A percentile compares a stretch with the other conserved stretches of the same genome.
phyloP scores from a whole-genome alignment of 106 monocot genomes.

The Vanilla planifolia region DNA sequence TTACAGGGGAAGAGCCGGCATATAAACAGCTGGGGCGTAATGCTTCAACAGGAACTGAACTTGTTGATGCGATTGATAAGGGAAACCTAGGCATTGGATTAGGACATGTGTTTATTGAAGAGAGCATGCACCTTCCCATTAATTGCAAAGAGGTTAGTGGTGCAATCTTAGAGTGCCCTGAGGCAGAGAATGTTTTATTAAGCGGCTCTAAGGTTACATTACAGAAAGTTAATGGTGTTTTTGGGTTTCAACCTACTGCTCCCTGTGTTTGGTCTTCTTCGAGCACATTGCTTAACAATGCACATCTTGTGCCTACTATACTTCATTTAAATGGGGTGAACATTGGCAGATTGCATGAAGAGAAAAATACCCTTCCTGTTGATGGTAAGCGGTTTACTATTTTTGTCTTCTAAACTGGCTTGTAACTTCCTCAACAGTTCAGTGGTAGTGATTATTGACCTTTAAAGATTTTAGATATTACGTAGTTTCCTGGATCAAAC shows the following conservation, averaged over 20 bases:
- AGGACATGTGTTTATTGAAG: background rate
- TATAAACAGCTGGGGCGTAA: background rate
- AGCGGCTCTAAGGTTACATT: background rate
- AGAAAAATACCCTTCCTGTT: background rate
- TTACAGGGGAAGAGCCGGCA: background rate
- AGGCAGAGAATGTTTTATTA: slow-evolving; percentile 12
- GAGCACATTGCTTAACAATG: slow-evolving; percentile 3
- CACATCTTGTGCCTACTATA: background rate
- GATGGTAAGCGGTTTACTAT: slow-evolving; percentile 12
- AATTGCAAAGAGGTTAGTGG: slow-evolving; percentile 24
- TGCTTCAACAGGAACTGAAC: background rate
- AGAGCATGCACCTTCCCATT: background rate
- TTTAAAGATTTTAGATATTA: no score
- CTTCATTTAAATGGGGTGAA: slow-evolving; percentile 9
- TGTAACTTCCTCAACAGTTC: background rate
- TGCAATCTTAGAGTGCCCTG: slow-evolving; percentile 14
- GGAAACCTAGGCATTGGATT: background rate
- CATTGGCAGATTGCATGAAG: slow-evolving; percentile 7
- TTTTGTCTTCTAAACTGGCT: background rate
- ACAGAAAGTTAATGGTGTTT: background rate
- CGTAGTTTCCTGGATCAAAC: no score
- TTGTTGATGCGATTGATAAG: background rate
- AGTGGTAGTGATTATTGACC: background rate
- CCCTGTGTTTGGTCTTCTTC: slow-evolving; percentile 11
- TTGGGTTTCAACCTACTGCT: background rate